Base-by-base conservation (phyloP, 805 yeast species). In the Sugiyamaella marilandica region DNA sequence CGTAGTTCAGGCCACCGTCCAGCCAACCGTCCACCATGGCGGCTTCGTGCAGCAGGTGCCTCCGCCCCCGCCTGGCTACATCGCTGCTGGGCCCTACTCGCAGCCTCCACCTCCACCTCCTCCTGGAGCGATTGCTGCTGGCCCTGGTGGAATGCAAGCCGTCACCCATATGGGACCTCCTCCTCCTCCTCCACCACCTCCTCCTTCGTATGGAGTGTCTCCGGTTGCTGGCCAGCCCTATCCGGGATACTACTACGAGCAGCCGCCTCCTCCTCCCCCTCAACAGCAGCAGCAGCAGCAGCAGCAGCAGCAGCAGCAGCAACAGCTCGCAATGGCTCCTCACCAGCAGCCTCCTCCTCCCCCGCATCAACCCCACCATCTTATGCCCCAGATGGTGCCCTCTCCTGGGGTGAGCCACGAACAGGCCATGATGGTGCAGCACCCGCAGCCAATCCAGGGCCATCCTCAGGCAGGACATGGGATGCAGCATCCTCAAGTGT, bases 261-360 rank as follows among this genome's bases (percentile, higher is more conserved):
- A 36, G 18, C 43, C 21, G 10, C 35, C n/a, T 32, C 55, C 14
- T 34, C 45, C 21, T 45, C 55, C 24, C 24, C 58, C 36, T 16
- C 57, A 32, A 10, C 46, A 19, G n/a, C 13, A 18, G 19, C 52
- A 43, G 24, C 56, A 52, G 19, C 51, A 32, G 29, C 52, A 32
- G 14, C 50, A 43, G 18, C 49, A 37, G 21, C 52, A 26, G 34
- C 19, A 14, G 29, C 32, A 13, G 18, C 19, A 16, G 8, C 47
- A 11, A 10, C 21, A 19, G 16, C 21, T 39, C 47, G 11, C 43
- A 34, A 35, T 45, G 35, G 44, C 35, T 43, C 47, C 54, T 26
- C 53, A 31, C 19, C 37, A 39, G 32, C n/a, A 24, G 7, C 31
- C 45, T 7, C 53, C 19, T n/a, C 55, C 51, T 41, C 51, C 19